These are phyloP conservation scores for Coemansia sp. DNA, from an alignment of 192 early-diverging fungal genomes.

Conservation along the genomic window DNA sequence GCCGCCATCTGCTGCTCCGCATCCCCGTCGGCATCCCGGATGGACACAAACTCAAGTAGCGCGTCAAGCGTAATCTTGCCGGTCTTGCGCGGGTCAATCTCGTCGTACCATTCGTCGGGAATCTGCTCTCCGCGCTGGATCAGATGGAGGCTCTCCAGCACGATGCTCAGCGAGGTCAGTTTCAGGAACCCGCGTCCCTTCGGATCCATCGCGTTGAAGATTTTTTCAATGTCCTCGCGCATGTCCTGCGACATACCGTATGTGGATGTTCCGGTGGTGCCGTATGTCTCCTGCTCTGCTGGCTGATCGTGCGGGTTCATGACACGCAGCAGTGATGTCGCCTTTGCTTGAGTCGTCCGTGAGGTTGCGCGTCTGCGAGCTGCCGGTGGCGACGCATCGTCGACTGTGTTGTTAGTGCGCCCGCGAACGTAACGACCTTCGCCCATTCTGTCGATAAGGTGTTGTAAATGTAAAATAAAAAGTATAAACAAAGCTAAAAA, in stretches of 20 bases:
- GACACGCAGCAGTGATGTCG: neutral
- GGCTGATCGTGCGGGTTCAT: constrained; percentile 2
- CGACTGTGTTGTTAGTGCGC: constrained; percentile 9
- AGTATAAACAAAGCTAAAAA: neutral
- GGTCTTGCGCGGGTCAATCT: constrained; percentile 30
- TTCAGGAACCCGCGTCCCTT: constrained; percentile 27
- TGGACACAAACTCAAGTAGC: constrained; percentile 31
- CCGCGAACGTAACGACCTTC: neutral
- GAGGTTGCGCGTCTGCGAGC: constrained; percentile 1
- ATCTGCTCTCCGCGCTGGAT: neutral
- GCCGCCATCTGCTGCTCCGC: constrained; percentile 68
- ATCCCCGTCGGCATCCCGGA: constrained; percentile 46
- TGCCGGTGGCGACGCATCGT: constrained; percentile 7
- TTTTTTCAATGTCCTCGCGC: constrained; percentile 37
- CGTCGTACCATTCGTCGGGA: constrained; percentile 17
- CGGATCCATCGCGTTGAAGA: constrained; percentile 41
- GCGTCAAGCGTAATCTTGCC: constrained; percentile 29
- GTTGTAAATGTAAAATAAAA: neutral
- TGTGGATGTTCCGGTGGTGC: neutral
- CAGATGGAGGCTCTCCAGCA: constrained; percentile 23
- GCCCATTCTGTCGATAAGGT: too few species aligned
- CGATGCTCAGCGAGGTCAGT: constrained; percentile 11
- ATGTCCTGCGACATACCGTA: constrained; percentile 24
- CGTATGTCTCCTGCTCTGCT: neutral
- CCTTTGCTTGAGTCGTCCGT: neutral